A percentile compares a stretch with the other conserved stretches of the same genome.
phyloP scores from a whole-genome alignment of 345 rosid species.

The Boechera divaricarpa region DNA sequence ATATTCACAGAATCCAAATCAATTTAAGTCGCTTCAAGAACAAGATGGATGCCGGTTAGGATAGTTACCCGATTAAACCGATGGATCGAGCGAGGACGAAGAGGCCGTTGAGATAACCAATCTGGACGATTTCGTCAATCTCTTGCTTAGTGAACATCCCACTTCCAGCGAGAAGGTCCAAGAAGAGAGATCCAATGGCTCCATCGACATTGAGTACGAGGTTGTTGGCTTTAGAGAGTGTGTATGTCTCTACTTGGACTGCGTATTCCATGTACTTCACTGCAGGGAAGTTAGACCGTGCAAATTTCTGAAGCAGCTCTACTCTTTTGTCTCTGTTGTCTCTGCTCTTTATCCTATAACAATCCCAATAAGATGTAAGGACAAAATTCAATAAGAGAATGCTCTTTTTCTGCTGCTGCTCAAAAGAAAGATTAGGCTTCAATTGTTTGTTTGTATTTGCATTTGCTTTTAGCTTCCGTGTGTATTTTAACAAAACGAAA shows the following conservation, averaged over 20 bases:
- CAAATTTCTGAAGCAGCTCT: slow-evolving; percentile 82
- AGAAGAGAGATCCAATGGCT: slow-evolving; percentile 92
- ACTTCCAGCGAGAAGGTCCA: slow-evolving; percentile 93
- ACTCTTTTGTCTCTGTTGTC: slow-evolving; percentile 98
- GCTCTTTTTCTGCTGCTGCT: slow-evolving; percentile 4
- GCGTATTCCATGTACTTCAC: slow-evolving; percentile 97
- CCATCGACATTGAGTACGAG: slow-evolving; percentile 88
- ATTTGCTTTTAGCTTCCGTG: too few species aligned
- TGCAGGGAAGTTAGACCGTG: slow-evolving; percentile 85
- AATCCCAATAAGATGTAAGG: slow-evolving; percentile 4
- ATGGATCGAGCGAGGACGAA: slow-evolving; percentile 92
- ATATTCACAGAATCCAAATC: background rate
- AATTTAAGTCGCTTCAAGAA: background rate
- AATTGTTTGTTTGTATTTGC: too few species aligned
- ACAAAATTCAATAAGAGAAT: background rate
- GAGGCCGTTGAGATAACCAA: slow-evolving; percentile 91
- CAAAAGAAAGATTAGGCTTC: background rate
- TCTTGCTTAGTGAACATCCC: slow-evolving; percentile 95
- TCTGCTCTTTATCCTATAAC: slow-evolving; percentile 84
- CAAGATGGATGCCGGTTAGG: background rate
- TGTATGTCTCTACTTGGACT: slow-evolving; percentile 85
- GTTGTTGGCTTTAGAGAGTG: slow-evolving; percentile 84
- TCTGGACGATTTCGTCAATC: slow-evolving; percentile 86
- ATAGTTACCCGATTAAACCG: slow-evolving; percentile 80
- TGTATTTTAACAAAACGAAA: too few species aligned